Conservation (phyloP, 441 rosid genomes). For the Erysimum cheiri region DNA sequence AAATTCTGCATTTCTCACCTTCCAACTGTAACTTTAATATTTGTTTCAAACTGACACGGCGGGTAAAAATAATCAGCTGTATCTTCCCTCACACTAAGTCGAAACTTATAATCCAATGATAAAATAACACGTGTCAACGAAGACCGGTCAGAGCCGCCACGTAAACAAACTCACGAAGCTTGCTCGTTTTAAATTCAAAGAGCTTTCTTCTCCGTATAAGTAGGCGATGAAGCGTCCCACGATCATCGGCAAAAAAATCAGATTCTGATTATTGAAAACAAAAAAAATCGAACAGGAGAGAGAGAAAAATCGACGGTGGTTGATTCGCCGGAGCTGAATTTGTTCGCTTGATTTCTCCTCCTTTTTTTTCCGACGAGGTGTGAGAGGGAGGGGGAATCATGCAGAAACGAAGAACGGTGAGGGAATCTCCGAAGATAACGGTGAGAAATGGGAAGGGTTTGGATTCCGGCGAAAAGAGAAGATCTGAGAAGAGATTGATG, state of each 20-base stretch:
- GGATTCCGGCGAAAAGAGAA: constrained; percentile 30
- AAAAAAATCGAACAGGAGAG: neutral
- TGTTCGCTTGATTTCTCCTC: neutral
- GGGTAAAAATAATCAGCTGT: constrained; percentile 41
- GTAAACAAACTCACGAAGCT: constrained; percentile 35
- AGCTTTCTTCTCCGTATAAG: constrained; percentile 44
- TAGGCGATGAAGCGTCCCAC: constrained; percentile 33
- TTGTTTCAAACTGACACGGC: constrained; percentile 39
- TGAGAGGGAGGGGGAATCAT: constrained; percentile 27
- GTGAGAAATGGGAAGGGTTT: constrained; percentile 25
- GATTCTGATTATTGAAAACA: neutral
- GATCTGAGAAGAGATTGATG: constrained; percentile 57
- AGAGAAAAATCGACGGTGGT: constrained; percentile 37
- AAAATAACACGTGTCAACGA: neutral
- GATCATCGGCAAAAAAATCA: constrained; percentile 5
- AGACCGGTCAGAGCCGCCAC: constrained; percentile 44
- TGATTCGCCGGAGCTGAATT: constrained; percentile 35
- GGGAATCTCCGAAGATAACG: constrained; percentile 24
- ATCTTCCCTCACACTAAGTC: constrained; percentile 1
- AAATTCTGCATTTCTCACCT: constrained; percentile 45
- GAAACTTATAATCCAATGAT: neutral
- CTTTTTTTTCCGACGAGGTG: constrained; percentile 21
- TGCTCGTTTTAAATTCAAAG: constrained; percentile 30
- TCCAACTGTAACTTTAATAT: constrained; percentile 40
- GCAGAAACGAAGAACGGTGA: constrained; percentile 42